Percentiles rank a stretch among this genome's conserved stretches.
Conservation (phyloP, 495 filamentous ascomycete genomes). For the Aspergillus incahuasiensis region DNA sequence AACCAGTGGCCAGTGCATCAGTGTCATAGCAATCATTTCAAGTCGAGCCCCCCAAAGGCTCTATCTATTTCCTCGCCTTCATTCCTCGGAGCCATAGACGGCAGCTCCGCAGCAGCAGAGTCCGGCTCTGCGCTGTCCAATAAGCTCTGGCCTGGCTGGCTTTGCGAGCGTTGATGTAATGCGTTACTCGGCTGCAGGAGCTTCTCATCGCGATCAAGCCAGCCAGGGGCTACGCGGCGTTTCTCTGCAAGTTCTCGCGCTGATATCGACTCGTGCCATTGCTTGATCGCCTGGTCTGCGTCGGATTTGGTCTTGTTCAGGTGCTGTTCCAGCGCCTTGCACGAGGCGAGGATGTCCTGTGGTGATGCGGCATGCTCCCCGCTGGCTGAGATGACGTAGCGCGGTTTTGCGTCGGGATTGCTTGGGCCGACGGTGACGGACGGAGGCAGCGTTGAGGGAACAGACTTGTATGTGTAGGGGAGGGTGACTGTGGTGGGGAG, state of each 20-base stretch:
- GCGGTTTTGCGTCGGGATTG: constrained; percentile 42
- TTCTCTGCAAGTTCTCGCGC: constrained; percentile 88
- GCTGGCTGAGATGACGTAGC: constrained; percentile 67
- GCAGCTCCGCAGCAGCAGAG: constrained; percentile 31
- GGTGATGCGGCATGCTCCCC: constrained; percentile 76
- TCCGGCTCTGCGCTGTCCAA: constrained; percentile 44
- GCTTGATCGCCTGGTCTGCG: constrained; percentile 58
- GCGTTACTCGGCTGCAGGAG: constrained; percentile 64
- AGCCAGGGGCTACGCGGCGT: constrained; percentile 83
- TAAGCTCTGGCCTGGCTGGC: constrained; percentile 38
- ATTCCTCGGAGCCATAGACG: constrained; percentile 47
- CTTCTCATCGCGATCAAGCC: constrained; percentile 84
- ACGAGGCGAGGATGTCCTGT: constrained; percentile 75
- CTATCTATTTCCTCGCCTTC: constrained; percentile 82
- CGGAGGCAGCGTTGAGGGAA: constrained; percentile 79
- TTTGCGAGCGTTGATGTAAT: constrained; percentile 7
- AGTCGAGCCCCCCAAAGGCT: constrained; percentile 70
- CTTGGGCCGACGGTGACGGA: constrained; percentile 57
- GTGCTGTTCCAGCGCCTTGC: constrained; percentile 70
- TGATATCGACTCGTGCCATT: constrained; percentile 65
- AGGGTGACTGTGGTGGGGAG: constrained; percentile 87
- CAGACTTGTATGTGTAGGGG: constrained; percentile 88
- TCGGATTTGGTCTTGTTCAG: constrained; percentile 58
- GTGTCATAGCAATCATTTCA: constrained; percentile 32
- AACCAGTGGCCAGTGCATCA: not conserved